phyloP scores from a whole-genome alignment of 768 basidiomycete species.

The Lentinula raphanica region DNA sequence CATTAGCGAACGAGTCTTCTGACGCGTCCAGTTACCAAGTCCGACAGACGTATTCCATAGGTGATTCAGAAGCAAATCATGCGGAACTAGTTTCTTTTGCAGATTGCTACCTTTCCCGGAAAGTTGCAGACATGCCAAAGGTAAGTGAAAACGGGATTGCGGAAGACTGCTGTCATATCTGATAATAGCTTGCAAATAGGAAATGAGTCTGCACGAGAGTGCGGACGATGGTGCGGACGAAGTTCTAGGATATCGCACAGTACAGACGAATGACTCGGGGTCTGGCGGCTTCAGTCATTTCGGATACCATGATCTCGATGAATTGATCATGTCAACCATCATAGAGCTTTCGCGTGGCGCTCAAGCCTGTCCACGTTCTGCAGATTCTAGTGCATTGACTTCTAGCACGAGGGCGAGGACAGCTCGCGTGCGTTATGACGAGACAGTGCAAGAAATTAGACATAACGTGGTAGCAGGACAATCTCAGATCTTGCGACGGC shows the following conservation, averaged over 20 bases:
- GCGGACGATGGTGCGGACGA: constrained; percentile 35
- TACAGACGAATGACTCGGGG: constrained; percentile 21
- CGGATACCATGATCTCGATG: constrained; percentile 35
- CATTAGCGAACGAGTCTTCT: not conserved
- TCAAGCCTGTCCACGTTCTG: constrained; percentile 15
- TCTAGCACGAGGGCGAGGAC: not conserved
- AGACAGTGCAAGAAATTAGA: constrained; percentile 41
- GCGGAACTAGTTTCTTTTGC: constrained; percentile 49
- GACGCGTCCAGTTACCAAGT: not conserved
- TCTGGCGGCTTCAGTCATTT: not conserved
- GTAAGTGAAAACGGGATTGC: constrained; percentile 25
- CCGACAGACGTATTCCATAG: constrained; percentile 1
- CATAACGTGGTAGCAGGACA: constrained; percentile 38
- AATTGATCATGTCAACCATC: constrained; percentile 43
- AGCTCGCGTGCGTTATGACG: constrained; percentile 40
- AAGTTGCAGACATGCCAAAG: constrained; percentile 29
- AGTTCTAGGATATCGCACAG: constrained; percentile 45
- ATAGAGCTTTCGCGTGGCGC: constrained; percentile 43
- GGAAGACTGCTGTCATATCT: constrained; percentile 8
- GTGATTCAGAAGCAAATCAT: constrained; percentile 16
- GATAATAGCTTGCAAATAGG: constrained; percentile 19
- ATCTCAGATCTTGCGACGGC: constrained; percentile 36
- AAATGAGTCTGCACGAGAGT: constrained; percentile 1
- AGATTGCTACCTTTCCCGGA: constrained; percentile 44
- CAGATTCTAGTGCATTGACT: constrained; percentile 15